Evolutionary conservation across 305 asterid genomes (phyloP).

Genomic region (Solanum hybrid): DNA sequence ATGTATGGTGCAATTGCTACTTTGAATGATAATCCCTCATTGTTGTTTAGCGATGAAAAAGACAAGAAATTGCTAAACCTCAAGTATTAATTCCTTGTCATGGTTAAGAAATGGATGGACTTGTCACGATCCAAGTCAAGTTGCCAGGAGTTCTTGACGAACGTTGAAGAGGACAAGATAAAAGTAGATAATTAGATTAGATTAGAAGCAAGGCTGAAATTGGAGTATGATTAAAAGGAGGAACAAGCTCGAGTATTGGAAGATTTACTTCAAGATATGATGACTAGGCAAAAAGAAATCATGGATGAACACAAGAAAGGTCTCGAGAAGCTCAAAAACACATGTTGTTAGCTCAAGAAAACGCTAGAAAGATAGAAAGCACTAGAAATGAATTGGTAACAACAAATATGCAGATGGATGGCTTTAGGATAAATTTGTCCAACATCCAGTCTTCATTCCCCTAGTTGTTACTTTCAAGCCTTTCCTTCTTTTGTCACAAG

Average conservation of each 20-base stretch:
- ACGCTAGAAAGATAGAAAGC: not conserved
- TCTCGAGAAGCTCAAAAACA: not conserved
- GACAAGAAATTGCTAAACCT: not conserved
- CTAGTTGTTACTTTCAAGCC: not conserved
- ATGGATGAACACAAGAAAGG: not conserved
- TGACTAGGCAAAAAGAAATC: not conserved
- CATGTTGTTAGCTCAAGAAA: not conserved
- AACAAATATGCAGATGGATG: not conserved
- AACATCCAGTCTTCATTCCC: not conserved
- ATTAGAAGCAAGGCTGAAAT: not conserved
- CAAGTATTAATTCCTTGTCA: not conserved
- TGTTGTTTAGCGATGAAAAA: not conserved
- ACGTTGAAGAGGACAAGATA: not conserved
- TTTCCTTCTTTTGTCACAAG: not conserved
- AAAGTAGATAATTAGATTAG: not conserved
- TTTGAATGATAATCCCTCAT: not conserved
- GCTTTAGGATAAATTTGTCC: not conserved
- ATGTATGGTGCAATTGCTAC: not conserved
- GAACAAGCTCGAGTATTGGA: not conserved
- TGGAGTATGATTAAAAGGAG: not conserved
- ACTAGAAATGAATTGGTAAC: not conserved
- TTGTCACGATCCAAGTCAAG: not conserved
- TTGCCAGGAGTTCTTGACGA: not conserved
- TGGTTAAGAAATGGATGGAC: not conserved
- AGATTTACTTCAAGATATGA: not conserved